Base-by-base conservation (phyloP, 176 grass and related monocot genomes). In the Tuctoria greenei region DNA sequence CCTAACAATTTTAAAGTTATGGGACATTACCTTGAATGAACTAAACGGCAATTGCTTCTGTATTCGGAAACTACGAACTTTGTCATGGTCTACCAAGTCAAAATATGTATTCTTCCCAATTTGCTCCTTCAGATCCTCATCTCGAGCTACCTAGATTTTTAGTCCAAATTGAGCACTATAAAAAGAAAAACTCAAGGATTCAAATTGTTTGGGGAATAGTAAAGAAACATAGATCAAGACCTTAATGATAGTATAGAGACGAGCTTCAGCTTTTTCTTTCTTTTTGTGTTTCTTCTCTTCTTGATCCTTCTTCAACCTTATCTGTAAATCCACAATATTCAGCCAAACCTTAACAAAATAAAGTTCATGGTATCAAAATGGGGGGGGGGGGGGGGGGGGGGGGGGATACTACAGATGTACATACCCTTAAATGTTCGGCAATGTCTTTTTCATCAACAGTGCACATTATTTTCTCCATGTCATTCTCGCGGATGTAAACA, bases 391-490 rank as follows among this genome's bases (percentile, higher is more conserved):
- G 20, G 13, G 42, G 60, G 12, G 57, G 49, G 23, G 52, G 20
- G 13, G 42, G 60, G 12, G 57, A 74, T 69, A 49, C 39, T 54
- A 61, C 56, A 64, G 71, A 71, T 40, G 37, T 50, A 27, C 72
- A 15, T 86, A 96, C 93, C 85, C 87, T 79, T 60, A 96, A 84
- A 74, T 96, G 93, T 47, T 96, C 93, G 15, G 93, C 93, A 64
- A 96, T 96, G 79, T 96, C 93, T 79, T 96, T 96, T 80, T 96
- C 93, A 23, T 96, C 93, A n/a, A 90, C 93, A 90, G 90, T 84
- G 83, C 93, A 96, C 75, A 96, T 90, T 76, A 96, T 96, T 84
- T 93, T 96, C 27, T 96, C 93, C 80, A 86, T 96, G 72, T 93
- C 90, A 57, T 87, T 90, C 79, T 96, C 93, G 27, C 93, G 93